phyloP scores from a whole-genome alignment of 1,284 basidiomycete genomes.

The Apiotrichum porosum region DNA sequence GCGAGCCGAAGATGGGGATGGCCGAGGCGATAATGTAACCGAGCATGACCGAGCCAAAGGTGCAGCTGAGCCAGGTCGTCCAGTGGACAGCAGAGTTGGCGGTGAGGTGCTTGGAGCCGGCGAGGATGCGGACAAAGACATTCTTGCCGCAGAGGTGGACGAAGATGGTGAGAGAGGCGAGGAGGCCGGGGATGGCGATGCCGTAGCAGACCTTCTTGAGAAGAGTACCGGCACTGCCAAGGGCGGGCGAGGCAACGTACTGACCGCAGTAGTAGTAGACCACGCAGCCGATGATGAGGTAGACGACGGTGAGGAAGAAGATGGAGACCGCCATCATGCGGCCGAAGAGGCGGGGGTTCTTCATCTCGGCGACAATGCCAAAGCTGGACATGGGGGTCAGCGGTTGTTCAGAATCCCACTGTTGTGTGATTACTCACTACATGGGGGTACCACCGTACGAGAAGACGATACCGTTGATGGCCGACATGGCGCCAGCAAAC shows the following conservation, averaged over 20 bases:
- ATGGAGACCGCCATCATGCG: conserved; percentile 30
- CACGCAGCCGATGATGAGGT: conserved; percentile 24
- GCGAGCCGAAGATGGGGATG: conserved; percentile 27
- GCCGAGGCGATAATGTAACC: conserved; percentile 20
- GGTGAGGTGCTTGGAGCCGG: conserved; percentile 58
- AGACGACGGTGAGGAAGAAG: conserved; percentile 28
- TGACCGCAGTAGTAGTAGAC: conserved; percentile 18
- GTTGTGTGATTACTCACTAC: no score
- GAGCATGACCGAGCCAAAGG: conserved; percentile 22
- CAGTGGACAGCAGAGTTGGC: conserved; percentile 58
- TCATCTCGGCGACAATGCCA: conserved; percentile 43
- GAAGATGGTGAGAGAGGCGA: conserved; percentile 36
- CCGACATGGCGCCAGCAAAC: conserved; percentile 32
- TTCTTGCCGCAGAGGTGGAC: conserved; percentile 54
- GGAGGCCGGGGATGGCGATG: conserved; percentile 39
- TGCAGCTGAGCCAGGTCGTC: conserved; percentile 55
- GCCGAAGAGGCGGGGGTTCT: conserved; percentile 31
- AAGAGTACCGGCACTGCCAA: conserved; percentile 42
- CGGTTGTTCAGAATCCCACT: background rate
- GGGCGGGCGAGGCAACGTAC: conserved; percentile 34
- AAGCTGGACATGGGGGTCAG: conserved; percentile 14
- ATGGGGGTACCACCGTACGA: conserved; percentile 36
- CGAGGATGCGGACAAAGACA: conserved; percentile 59
- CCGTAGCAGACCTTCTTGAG: conserved; percentile 46
- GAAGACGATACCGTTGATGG: conserved; percentile 35